These are phyloP conservation scores for Hypoxylon sp. DNA, from an alignment of 2,329 filamentous ascomycete species.

Conservation along the genomic window DNA sequence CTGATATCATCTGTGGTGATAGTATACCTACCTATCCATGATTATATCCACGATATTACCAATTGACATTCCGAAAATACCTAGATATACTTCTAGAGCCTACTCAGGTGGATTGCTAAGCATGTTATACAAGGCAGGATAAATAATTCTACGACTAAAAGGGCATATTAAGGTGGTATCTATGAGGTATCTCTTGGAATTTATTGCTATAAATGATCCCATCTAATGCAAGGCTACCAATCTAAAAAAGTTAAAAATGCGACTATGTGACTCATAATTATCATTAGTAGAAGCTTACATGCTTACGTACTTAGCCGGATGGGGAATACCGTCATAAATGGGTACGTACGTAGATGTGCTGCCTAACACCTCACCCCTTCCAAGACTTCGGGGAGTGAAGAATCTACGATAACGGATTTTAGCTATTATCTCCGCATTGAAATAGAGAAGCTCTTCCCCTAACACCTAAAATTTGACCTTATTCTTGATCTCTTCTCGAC, in stretches of 20 bases:
- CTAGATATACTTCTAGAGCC: background rate
- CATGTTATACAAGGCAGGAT: slow-evolving; percentile 1
- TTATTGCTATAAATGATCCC: slow-evolving; percentile 5
- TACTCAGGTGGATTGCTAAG: background rate
- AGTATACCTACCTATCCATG: slow-evolving; percentile 18
- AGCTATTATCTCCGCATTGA: slow-evolving; percentile 24
- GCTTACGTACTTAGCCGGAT: slow-evolving; percentile 6
- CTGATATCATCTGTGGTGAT: background rate
- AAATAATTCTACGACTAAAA: slow-evolving; percentile 8
- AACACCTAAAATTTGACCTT: background rate
- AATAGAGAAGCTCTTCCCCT: background rate
- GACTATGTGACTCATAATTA: slow-evolving; percentile 18
- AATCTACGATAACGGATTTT: slow-evolving; percentile 18
- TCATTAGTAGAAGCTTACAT: slow-evolving; percentile 12
- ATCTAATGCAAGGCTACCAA: slow-evolving; percentile 37
- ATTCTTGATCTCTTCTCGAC: background rate
- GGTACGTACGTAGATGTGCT: slow-evolving; percentile 27
- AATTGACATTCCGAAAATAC: background rate
- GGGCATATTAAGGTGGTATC: background rate
- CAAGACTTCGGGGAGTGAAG: background rate
- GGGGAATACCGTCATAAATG: slow-evolving; percentile 6
- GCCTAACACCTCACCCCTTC: slow-evolving; percentile 12
- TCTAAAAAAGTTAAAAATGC: background rate
- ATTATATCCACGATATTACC: slow-evolving; percentile 17
- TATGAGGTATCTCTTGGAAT: background rate